phyloP scores from a whole-genome alignment of 805 yeast species.

The Teunomyces stri region DNA sequence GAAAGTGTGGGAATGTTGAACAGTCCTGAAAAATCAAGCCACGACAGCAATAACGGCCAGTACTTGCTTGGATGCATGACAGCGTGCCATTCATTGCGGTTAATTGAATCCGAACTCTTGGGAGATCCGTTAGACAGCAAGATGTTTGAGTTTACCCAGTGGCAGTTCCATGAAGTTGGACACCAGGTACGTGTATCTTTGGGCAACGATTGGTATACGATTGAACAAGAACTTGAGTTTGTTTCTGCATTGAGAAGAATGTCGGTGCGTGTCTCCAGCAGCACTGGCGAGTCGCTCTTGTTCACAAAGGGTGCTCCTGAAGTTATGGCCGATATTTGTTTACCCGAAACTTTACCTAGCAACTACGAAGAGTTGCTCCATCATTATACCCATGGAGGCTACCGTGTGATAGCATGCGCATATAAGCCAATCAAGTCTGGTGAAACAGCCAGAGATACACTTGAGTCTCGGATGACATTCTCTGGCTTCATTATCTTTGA shows the following conservation, averaged over 20 bases:
- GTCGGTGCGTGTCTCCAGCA: constrained; percentile 60
- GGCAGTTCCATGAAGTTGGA: constrained; percentile 69
- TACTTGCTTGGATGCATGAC: constrained; percentile 49
- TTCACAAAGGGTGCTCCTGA: constrained; percentile 98
- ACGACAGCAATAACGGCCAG: constrained; percentile 30
- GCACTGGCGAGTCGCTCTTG: constrained; percentile 12
- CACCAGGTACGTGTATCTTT: constrained; percentile 6
- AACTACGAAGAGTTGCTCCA: constrained; percentile 73
- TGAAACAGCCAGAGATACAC: constrained; percentile 49
- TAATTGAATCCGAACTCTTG: constrained; percentile 72
- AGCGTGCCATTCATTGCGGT: constrained; percentile 83
- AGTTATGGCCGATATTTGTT: constrained; percentile 77
- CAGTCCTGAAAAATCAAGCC: constrained; percentile 7
- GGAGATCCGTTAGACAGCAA: constrained; percentile 95
- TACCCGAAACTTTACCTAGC: constrained; percentile 64
- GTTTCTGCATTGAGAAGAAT: constrained; percentile 81
- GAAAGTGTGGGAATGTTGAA: constrained; percentile 1
- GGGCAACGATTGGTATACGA: constrained; percentile 20
- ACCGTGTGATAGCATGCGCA: constrained; percentile 94
- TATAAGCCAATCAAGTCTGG: constrained; percentile 43
- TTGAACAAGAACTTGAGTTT: constrained; percentile 69
- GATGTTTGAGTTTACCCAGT: constrained; percentile 87
- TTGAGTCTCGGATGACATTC: constrained; percentile 70
- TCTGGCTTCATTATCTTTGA: constrained; percentile 91
- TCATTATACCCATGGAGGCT: constrained; percentile 89